Percentiles rank a stretch among this genome's conserved stretches.
These are phyloP conservation scores for Termitomyces sp. DNA, from an alignment of 768 basidiomycete genomes.

Conservation along the genomic window DNA sequence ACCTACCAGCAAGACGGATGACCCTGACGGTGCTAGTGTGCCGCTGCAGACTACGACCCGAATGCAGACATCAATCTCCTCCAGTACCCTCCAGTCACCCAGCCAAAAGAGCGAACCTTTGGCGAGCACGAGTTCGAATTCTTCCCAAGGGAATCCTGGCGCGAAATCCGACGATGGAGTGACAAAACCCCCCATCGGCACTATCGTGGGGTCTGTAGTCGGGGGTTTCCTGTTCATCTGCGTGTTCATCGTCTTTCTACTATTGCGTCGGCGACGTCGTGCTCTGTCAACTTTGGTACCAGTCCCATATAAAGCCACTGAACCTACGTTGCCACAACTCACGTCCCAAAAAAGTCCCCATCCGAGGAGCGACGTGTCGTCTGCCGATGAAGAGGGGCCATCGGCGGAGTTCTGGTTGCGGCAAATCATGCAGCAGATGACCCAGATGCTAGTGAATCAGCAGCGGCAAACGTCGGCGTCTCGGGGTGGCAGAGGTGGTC, in stretches of 20 bases:
- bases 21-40: not conserved
- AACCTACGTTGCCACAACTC: not conserved
- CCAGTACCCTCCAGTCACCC: not conserved
- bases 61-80: not conserved
- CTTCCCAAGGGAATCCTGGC: not conserved
- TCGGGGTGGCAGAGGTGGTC: not conserved
- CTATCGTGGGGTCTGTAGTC: not conserved
- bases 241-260: not conserved
- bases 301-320: not conserved
- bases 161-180: not conserved
- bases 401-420: not conserved
- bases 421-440: not conserved
- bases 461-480: not conserved
- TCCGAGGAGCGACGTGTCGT: not conserved
- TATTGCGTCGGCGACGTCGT: not conserved
- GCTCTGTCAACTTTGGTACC: not conserved
- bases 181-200: not conserved
- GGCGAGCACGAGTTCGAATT: not conserved
- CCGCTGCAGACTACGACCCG: not conserved
- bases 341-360: not conserved
- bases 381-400: not conserved
- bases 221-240: not conserved
- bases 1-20: not conserved
- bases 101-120: not conserved
- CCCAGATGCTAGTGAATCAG: not conserved